A percentile compares a stretch with the other conserved stretches of the same genome.
Conservation (phyloP, 345 rosid species). For the Zanthoxylum bungeanum region DNA sequence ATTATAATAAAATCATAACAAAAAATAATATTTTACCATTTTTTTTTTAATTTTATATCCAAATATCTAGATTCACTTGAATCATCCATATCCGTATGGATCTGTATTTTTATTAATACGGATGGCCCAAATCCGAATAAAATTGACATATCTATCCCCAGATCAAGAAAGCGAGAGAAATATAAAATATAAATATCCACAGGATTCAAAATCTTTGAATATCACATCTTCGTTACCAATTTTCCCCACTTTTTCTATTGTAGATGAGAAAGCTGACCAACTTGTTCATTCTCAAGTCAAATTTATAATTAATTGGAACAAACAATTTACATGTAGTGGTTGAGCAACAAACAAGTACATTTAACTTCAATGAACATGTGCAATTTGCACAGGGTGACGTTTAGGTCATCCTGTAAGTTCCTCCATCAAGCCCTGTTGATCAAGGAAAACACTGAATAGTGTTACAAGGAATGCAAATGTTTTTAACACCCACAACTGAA, state of each 20-base stretch:
- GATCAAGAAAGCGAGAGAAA: no score
- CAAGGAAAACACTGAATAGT: constrained; percentile 2
- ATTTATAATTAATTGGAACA: neutral
- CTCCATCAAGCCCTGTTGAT: constrained; percentile 86
- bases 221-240: neutral
- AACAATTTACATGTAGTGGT: neutral
- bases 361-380: neutral
- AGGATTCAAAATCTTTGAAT: neutral
- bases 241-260: neutral
- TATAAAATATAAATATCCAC: neutral
- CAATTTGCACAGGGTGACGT: neutral
- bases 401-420: constrained; percentile 56
- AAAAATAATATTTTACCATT: no score
- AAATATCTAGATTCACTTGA: no score
- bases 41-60: no score
- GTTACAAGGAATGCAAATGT: neutral
- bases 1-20: no score
- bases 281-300: neutral
- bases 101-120: no score
- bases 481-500: neutral
- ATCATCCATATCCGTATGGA: no score
- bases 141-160: no score
- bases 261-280: neutral
- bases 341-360: neutral
- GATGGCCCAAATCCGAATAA: no score